Evolutionary conservation across 2,329 filamentous ascomycete species (phyloP).

Genomic region (Sarocladium oryzae): DNA sequence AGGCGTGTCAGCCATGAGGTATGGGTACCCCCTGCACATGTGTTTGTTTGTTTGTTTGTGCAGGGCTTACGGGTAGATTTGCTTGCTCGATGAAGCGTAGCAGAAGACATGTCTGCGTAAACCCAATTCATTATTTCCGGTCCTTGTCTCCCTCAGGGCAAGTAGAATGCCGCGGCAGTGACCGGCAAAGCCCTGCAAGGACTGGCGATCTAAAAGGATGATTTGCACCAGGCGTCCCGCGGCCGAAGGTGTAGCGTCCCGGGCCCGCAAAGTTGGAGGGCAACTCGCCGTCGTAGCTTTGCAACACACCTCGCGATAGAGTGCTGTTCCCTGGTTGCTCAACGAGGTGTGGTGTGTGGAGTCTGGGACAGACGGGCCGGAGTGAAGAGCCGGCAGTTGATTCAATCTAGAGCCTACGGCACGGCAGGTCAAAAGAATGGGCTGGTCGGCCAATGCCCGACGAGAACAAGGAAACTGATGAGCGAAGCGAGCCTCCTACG

Average conservation of each 20-base stretch:
- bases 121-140: neutral
- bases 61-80: neutral
- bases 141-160: no score
- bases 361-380: neutral
- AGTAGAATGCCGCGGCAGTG: neutral
- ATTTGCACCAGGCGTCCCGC: neutral
- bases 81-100: neutral
- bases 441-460: neutral
- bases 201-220: constrained; percentile 1
- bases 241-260: neutral
- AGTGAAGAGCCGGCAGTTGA: neutral
- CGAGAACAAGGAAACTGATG: neutral
- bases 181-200: constrained; percentile 4
- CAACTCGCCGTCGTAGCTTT: no score
- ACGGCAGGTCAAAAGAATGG: neutral
- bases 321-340: no score
- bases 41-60: no score
- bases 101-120: neutral
- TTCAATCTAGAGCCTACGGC: neutral
- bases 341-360: neutral
- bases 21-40: neutral
- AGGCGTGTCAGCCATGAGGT: neutral
- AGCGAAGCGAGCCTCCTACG: no score
- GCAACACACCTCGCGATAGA: no score
- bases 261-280: neutral